Base-by-base conservation (phyloP, 176 grass and related monocot species). In the Panicum miliaceum region DNA sequence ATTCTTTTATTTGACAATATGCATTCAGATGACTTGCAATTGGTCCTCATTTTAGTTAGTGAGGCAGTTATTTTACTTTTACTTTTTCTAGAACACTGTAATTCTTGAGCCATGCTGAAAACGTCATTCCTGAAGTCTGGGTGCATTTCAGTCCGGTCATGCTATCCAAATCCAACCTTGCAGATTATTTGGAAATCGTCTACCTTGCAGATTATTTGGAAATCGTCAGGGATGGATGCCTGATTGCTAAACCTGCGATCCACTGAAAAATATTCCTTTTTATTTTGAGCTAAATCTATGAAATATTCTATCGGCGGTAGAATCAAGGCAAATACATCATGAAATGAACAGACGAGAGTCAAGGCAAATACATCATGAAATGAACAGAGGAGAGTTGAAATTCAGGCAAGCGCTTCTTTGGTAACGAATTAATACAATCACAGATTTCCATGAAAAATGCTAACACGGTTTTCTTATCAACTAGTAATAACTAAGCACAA, bases 1-100 rank as follows among this genome's bases (percentile, higher is more conserved):
- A 71, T 90, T 82, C 66, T 86, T 81, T 78, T 45, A 43, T 65
- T 48, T 81, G 61, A 61, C 50, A 60, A 37, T 73, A 50, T 20
- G 22, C 34, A 4, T 67, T 68, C n/a, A 52, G 42, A 77, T 83
- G 42, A 35, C 25, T 41, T 85, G 8, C 71, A 48, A 56, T 58
- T 65, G 47, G 29, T 73, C 27, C 64, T 47, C 42, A 15, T 36
- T 36, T 81, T 62, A 18, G n/a, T n/a, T 79, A 38, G 68, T 68
- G 56, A 26, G 58, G 7, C 19, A 38, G 22, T 57, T 8, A 45
- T 20, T 71, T 7, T 47, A 7, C 14, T 64, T 53, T n/a, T n/a
- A n/a, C n/a, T n/a, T n/a, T n/a, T 64, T 42, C 1, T 19, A 35
- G 4, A 27, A 7, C 14, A 72, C 66, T 73, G 46, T 62, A 72